Conservation (phyloP, 1,139 yeast species). For the Kurtzmaniella quercitrusa region DNA sequence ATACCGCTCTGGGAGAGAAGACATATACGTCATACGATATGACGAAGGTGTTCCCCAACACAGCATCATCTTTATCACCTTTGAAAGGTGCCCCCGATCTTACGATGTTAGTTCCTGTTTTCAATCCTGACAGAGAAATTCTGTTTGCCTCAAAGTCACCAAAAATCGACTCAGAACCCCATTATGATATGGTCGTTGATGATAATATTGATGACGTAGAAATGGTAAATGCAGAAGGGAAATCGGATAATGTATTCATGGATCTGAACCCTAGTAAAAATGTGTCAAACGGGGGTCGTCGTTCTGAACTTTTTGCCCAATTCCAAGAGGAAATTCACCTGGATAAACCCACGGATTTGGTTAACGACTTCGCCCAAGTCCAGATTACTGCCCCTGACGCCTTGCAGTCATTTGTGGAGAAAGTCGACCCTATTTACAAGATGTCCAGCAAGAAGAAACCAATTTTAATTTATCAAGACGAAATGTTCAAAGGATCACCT, state of each 20-base stretch:
- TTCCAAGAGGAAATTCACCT: constrained; percentile 13
- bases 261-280: constrained; percentile 6
- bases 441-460: constrained; percentile 31
- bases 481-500: constrained; percentile 25
- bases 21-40: constrained; percentile 20
- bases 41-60: constrained; percentile 22
- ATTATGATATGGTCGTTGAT: constrained; percentile 10
- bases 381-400: constrained; percentile 22
- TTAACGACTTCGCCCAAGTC: constrained; percentile 38
- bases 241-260: constrained; percentile 12
- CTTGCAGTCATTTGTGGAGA: constrained; percentile 34
- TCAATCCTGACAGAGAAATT: constrained; percentile 15
- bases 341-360: constrained; percentile 20
- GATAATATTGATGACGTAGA: constrained; percentile 10
- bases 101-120: constrained; percentile 33
- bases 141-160: constrained; percentile 7
- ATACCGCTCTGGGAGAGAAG: not conserved
- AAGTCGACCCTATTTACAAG: constrained; percentile 37
- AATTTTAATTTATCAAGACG: constrained; percentile 38
- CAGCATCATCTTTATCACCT: constrained; percentile 22
- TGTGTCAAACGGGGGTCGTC: constrained; percentile 1
- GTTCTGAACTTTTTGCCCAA: constrained; percentile 18
- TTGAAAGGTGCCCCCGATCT: constrained; percentile 31
- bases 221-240: constrained; percentile 8
- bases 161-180: constrained; percentile 10